Conservation (phyloP, 1,284 basidiomycete genomes). For the Farysia itapuensis region DNA sequence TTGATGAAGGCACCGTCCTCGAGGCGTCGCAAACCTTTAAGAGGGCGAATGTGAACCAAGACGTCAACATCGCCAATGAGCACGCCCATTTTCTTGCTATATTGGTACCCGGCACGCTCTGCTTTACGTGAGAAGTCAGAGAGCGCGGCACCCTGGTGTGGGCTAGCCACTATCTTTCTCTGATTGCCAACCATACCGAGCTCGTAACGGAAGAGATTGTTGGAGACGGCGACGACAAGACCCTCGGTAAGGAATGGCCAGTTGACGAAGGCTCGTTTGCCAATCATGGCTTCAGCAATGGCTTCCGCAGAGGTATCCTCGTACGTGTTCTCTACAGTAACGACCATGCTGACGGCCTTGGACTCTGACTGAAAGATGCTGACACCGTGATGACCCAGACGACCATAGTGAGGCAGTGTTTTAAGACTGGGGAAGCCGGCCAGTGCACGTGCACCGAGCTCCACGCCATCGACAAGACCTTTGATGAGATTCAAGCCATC, state of each 20-base stretch:
- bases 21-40: slow-evolving; percentile 77
- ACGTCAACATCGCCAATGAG: slow-evolving; percentile 73
- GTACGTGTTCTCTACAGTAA: slow-evolving; percentile 77
- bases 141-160: slow-evolving; percentile 47
- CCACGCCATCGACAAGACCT: slow-evolving; percentile 85
- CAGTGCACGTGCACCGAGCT: slow-evolving; percentile 79
- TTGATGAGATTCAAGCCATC: slow-evolving; percentile 78
- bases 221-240: slow-evolving; percentile 80
- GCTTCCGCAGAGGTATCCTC: slow-evolving; percentile 68
- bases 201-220: slow-evolving; percentile 78
- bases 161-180: slow-evolving; percentile 33
- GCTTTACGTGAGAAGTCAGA: slow-evolving; percentile 65
- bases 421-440: slow-evolving; percentile 95
- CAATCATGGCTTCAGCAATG: slow-evolving; percentile 70
- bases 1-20: slow-evolving; percentile 89
- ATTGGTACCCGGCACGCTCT: slow-evolving; percentile 70
- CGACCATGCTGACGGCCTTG: slow-evolving; percentile 86
- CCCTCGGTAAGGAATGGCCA: slow-evolving; percentile 98
- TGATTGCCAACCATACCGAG: slow-evolving; percentile 38
- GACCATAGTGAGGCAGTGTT: slow-evolving; percentile 78
- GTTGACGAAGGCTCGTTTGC: slow-evolving; percentile 73
- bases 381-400: slow-evolving; percentile 81
- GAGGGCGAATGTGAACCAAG: slow-evolving; percentile 55
- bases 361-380: slow-evolving; percentile 91
- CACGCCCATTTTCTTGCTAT: slow-evolving; percentile 87